phyloP scores from a whole-genome alignment of 2,329 filamentous ascomycete species.

The Aspergillus sp. region DNA sequence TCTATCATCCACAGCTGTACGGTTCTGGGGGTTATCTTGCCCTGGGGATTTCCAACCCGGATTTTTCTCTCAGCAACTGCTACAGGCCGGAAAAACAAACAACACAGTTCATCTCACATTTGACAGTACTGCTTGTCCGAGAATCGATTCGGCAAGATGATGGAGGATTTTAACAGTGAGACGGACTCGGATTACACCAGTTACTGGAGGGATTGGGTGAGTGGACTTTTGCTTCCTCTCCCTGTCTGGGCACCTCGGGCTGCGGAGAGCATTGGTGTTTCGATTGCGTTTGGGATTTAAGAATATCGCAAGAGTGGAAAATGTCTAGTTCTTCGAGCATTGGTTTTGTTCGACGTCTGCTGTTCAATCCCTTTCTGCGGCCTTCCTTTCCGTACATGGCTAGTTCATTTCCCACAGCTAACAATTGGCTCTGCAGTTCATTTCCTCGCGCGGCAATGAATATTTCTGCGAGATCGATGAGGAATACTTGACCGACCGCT shows the following conservation, averaged over 20 bases:
- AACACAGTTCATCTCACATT: constrained; percentile 9
- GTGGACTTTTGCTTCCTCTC: constrained; percentile 33
- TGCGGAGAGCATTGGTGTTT: background rate
- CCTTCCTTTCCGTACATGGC: background rate
- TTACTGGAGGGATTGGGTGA: constrained; percentile 98
- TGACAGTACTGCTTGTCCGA: background rate
- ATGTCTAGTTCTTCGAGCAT: background rate
- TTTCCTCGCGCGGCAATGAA: constrained; percentile 93
- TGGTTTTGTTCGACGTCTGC: background rate
- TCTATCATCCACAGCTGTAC: constrained; percentile 12
- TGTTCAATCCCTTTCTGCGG: background rate
- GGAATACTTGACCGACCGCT: constrained; percentile 94
- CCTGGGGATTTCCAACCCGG: constrained; percentile 12
- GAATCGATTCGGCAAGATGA: constrained; percentile 34
- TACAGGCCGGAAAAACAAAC: constrained; percentile 13
- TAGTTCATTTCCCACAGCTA: background rate
- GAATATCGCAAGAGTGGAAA: background rate
- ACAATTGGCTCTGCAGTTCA: constrained; percentile 59
- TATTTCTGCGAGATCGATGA: constrained; percentile 99
- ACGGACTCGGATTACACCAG: constrained; percentile 98
- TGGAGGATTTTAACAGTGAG: constrained; percentile 98
- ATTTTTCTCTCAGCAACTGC: constrained; percentile 17
- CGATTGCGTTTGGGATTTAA: background rate
- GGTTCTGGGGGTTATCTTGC: constrained; percentile 17
- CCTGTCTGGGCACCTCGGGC: no score